These are phyloP conservation scores for Fusarium concolor DNA, from an alignment of 2,329 filamentous ascomycete genomes.

Conservation along the genomic window DNA sequence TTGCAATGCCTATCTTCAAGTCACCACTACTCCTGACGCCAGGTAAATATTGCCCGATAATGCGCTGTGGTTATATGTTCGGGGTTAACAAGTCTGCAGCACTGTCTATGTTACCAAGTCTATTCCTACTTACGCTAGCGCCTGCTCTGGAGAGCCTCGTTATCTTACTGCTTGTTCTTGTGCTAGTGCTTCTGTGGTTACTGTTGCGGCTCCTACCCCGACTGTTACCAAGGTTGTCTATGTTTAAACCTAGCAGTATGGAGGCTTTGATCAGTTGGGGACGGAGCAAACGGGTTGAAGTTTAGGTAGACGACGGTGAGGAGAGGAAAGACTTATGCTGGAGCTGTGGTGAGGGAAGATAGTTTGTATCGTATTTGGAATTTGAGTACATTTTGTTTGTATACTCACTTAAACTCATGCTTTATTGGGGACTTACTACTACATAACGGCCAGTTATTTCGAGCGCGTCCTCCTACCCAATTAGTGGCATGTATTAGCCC, in stretches of 20 bases:
- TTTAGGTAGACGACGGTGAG: neutral
- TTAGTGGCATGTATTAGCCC: too few relatives aligned
- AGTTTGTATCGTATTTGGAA: neutral
- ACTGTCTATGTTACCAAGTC: slow-evolving; percentile 38
- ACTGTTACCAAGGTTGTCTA: slow-evolving; percentile 35
- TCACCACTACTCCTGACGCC: slow-evolving; percentile 32
- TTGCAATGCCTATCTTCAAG: slow-evolving; percentile 34
- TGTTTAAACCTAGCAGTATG: neutral
- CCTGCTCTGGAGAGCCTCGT: slow-evolving; percentile 36
- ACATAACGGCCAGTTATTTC: too few relatives aligned
- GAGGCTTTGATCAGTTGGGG: neutral
- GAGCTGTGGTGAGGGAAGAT: neutral
- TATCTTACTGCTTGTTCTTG: slow-evolving; percentile 41
- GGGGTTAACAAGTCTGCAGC: slow-evolving; percentile 4
- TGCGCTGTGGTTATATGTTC: accelerated
- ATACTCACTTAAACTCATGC: neutral
- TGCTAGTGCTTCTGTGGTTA: slow-evolving; percentile 25
- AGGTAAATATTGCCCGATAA: slow-evolving; percentile 2
- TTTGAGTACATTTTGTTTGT: neutral
- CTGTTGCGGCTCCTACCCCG: slow-evolving; percentile 30
- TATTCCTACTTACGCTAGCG: slow-evolving; percentile 38
- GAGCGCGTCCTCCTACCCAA: too few relatives aligned
- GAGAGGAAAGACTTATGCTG: neutral
- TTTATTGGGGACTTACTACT: neutral
- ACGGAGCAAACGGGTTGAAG: too few relatives aligned